Base-by-base conservation (phyloP, 2,329 filamentous ascomycete species). In the Ustilaginoidea virens region DNA sequence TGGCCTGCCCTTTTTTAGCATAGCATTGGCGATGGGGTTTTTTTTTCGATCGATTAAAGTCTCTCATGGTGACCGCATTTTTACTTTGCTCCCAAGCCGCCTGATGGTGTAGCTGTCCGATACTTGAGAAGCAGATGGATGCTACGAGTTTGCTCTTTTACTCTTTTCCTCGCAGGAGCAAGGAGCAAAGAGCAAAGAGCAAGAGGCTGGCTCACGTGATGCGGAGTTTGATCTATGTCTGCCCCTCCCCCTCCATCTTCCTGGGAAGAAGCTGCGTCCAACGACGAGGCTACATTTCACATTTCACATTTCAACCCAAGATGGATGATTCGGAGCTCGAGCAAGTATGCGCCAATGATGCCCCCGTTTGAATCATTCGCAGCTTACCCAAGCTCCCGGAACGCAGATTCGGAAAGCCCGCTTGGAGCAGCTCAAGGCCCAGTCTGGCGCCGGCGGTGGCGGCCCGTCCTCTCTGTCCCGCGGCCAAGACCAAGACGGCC, bases 381-480 rank as follows among this genome's bases (percentile, higher is more conserved):
- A 4, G 18, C 28, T 40, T 11, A 20, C 19, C 19, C 19, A 7
- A 6, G 41, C 28, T 25, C 8, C 17, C 5, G 4, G 12, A 17
- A 13, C 5, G 10, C 47, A 93, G 79, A 94, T 96, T 50, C 69
- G 87, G 51, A 80, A 82, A 55, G 87, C 87, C 46, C 83, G 90
- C 37, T 75, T 94, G 31, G 81, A 87, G 56, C 86, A 98, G 61
- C 77, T 96, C 41, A 90, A 92, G 56, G 69, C 85, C 44, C 63
- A 80, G 55, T 58, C 66, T 38, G 63, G 61, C 35, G 66, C 55
- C 30, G 55, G 57, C 26, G 57, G 60, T 35, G 57, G 58, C 34
- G 52, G 59, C 29, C 25, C 25, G 14, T 52, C 59, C 28, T 26
- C 28, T 12, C 22, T 39, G 4, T 37, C 39, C 22, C 55, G 56